phyloP scores from a whole-genome alignment of 2,329 filamentous ascomycete species.

The Pseudopyricularia javanii region DNA sequence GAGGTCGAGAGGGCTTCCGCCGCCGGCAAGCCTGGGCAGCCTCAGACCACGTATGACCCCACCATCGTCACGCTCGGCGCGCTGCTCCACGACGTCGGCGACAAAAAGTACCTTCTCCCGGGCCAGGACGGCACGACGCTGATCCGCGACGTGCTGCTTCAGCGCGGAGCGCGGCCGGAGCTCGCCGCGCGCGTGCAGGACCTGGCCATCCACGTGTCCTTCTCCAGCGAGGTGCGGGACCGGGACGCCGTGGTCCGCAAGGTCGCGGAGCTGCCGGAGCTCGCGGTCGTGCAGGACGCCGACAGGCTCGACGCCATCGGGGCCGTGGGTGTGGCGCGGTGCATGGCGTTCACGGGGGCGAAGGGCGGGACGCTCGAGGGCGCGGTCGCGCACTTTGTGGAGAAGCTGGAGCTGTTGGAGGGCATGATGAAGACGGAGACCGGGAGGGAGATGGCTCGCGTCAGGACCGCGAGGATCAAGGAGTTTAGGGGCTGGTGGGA shows the following conservation, averaged over 20 bases:
- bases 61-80: conserved; percentile 55
- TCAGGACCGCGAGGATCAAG: conserved; percentile 38
- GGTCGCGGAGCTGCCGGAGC: conserved; percentile 56
- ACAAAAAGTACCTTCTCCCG: conserved; percentile 62
- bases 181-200: conserved; percentile 57
- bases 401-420: conserved; percentile 58
- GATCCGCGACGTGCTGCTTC: conserved; percentile 39
- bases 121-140: conserved; percentile 44
- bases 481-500: conserved; percentile 46
- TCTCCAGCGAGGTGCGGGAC: conserved; percentile 59
- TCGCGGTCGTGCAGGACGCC: conserved; percentile 82
- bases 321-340: conserved; percentile 69
- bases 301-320: conserved; percentile 88
- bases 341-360: conserved; percentile 65
- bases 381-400: conserved; percentile 62
- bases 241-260: conserved; percentile 46
- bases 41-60: conserved; percentile 27
- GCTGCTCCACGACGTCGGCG: conserved; percentile 78
- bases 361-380: conserved; percentile 44
- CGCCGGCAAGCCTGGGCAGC: conserved; percentile 6
- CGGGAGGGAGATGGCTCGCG: conserved; percentile 38
- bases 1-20: conserved; percentile 21
- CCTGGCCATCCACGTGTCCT: conserved; percentile 68
- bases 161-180: conserved; percentile 36
- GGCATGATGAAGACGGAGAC: conserved; percentile 51